Base-by-base conservation (phyloP, 805 yeast genomes). In the Gaillardinia entomophila region DNA sequence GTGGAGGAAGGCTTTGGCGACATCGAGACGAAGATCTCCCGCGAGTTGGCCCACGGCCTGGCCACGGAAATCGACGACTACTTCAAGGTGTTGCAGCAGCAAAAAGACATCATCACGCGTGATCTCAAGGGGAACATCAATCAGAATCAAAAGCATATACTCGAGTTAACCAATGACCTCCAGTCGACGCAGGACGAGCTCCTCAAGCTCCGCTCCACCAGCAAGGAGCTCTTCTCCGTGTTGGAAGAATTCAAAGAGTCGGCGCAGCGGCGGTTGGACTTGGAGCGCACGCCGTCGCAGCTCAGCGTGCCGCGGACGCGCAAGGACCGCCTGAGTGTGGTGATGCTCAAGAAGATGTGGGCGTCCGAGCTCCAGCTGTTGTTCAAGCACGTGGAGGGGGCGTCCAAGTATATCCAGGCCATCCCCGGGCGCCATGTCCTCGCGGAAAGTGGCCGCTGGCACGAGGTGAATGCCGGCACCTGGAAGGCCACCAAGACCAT, bases 321-420 rank as follows among this genome's bases (percentile, higher is more conserved):
- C 25, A 58, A 67, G 32, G 87, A 82, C 51, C 65, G 95, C 27
- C 76, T 80, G 38, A 78, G 88, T 34, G 76, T 87, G 32, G 46
- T 82, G 33, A 75, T 84, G 33, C 60, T 88, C 32, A 90, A 85
- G 52, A 79, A 79, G 46, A 74, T 83, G 66, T 87, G 96, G 96
- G 82, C 79, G 12, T 66, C 68, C 27, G 87, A 83, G 48, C 62
- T 88, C 49, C 75, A 73, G 34, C 70, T 75, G 6, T 59, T 88
- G 32, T 87, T 81, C 55, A 77, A 77, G 44, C 86, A 82, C 41
- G 95, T 89, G 12, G 96, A 89, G 42, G 94, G 96, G n/a, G 88
- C 95, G 1, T 89, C 84, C 45, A 83, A 83, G 48, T 75, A 72
- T 38, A 66, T 88, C 24, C 82, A 87, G 14, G 76, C 84, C 1